Evolutionary conservation across 1,284 basidiomycete species (phyloP).

Genomic region (Microbotryum intermedium): DNA sequence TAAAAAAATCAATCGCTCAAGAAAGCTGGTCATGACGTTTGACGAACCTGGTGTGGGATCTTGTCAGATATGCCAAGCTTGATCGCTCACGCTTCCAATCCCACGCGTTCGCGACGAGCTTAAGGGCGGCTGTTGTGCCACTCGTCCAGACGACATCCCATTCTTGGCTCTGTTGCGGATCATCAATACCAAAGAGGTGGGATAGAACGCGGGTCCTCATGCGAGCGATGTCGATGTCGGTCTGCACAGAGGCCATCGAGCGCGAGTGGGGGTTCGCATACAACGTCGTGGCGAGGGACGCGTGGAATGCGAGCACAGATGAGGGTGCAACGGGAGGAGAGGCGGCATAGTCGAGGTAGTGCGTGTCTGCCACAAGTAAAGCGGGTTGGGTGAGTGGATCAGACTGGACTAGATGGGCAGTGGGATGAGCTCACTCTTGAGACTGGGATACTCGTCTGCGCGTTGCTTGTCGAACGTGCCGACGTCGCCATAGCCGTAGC

Average conservation of each 20-base stretch:
- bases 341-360: slow-evolving; percentile 37
- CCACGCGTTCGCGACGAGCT: slow-evolving; percentile 69
- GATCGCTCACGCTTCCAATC: slow-evolving; percentile 47
- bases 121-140: slow-evolving; percentile 67
- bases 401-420: background rate
- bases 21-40: background rate
- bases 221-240: slow-evolving; percentile 29
- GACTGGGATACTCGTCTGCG: slow-evolving; percentile 20
- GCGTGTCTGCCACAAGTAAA: slow-evolving; percentile 5
- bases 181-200: slow-evolving; percentile 34
- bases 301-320: slow-evolving; percentile 22
- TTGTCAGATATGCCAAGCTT: slow-evolving; percentile 55
- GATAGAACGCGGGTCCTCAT: slow-evolving; percentile 31
- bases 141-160: slow-evolving; percentile 73
- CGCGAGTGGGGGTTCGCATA: slow-evolving; percentile 38
- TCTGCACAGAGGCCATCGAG: slow-evolving; percentile 31
- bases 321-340: slow-evolving; percentile 35
- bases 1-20: background rate
- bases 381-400: background rate
- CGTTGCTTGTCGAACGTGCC: slow-evolving; percentile 9
- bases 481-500: background rate
- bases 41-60: slow-evolving; percentile 57
- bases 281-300: slow-evolving; percentile 28
- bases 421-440: slow-evolving; percentile 16
- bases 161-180: slow-evolving; percentile 47